phyloP scores from a whole-genome alignment of 2,329 filamentous ascomycete species.

The Claviceps cyperi region DNA sequence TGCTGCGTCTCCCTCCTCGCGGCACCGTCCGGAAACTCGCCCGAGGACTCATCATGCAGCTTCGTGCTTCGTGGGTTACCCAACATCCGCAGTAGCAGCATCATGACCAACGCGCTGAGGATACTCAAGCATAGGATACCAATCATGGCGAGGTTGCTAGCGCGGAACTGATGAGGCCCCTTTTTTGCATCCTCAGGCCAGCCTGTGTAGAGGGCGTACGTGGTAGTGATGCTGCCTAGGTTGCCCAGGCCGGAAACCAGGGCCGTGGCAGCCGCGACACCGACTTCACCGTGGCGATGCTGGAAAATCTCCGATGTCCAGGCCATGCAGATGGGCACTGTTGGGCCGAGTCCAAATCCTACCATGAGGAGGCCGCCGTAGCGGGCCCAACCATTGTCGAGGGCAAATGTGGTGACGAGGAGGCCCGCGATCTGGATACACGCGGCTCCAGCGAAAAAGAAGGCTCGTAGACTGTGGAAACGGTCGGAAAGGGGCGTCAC shows the following conservation, averaged over 20 bases:
- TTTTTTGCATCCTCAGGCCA: constrained; percentile 64
- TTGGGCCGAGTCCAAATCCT: constrained; percentile 79
- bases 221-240: constrained; percentile 71
- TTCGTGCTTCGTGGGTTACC: constrained; percentile 38
- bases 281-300: constrained; percentile 75
- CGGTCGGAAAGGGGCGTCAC: constrained; percentile 77
- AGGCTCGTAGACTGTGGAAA: constrained; percentile 63
- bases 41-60: constrained; percentile 25
- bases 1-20: constrained; percentile 42
- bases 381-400: constrained; percentile 58
- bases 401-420: constrained; percentile 62
- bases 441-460: constrained; percentile 67
- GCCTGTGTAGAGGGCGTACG: constrained; percentile 77
- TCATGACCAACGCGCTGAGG: constrained; percentile 54
- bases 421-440: constrained; percentile 72
- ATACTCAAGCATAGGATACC: constrained; percentile 72
- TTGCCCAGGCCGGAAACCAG: constrained; percentile 81
- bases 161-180: constrained; percentile 58
- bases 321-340: constrained; percentile 85
- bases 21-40: constrained; percentile 43
- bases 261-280: constrained; percentile 72
- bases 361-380: constrained; percentile 84
- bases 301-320: constrained; percentile 91
- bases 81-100: constrained; percentile 44
- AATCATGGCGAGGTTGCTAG: constrained; percentile 79